Conservation (phyloP, 2,329 filamentous ascomycete genomes). For the Ceratocystis diversiconidia region DNA sequence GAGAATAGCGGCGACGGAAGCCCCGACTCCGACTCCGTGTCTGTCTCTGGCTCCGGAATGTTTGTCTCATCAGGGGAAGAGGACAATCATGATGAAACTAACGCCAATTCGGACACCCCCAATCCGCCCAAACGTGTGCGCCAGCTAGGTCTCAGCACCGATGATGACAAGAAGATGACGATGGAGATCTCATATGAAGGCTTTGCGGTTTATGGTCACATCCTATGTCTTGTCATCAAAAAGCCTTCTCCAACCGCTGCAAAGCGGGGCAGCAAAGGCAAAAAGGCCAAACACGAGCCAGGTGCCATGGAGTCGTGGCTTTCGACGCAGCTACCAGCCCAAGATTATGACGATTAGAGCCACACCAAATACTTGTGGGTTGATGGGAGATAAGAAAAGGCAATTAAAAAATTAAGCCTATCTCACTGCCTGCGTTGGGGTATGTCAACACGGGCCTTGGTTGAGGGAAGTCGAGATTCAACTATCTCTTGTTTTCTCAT, state of each 20-base stretch:
- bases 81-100: constrained; percentile 18
- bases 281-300: constrained; percentile 39
- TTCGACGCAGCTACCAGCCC: constrained; percentile 52
- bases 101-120: constrained; percentile 22
- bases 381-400: neutral
- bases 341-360: constrained; percentile 9
- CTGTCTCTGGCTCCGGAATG: neutral
- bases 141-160: constrained; percentile 28
- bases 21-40: too few relatives aligned
- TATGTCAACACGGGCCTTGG: neutral
- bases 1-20: neutral
- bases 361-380: neutral
- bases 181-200: constrained; percentile 85
- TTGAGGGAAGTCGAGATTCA: neutral
- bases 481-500: neutral
- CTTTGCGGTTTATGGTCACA: constrained; percentile 87
- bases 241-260: constrained; percentile 43
- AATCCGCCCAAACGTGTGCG: constrained; percentile 31
- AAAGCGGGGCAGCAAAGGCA: constrained; percentile 22
- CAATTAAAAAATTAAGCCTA: neutral
- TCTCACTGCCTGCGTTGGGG: neutral
- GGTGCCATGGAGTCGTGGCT: constrained; percentile 78
- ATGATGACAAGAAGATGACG: constrained; percentile 82
- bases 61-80: constrained; percentile 12
- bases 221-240: constrained; percentile 78